These are phyloP conservation scores for Allantophomopsis cytisporea DNA, from an alignment of 2,329 filamentous ascomycete species.

Conservation along the genomic window DNA sequence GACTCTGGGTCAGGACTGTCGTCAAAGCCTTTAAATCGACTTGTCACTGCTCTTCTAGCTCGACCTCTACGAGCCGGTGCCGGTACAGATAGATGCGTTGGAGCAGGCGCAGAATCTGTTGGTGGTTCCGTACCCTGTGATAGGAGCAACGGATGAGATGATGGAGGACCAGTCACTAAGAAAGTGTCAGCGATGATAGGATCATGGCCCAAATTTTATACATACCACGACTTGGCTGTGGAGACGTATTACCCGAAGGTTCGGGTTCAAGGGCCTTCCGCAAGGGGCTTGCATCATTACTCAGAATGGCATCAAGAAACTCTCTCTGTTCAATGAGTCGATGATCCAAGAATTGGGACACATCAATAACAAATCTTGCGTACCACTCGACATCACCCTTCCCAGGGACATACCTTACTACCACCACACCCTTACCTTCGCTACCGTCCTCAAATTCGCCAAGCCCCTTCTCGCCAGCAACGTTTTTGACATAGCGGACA, in stretches of 20 bases:
- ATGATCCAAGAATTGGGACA: slow-evolving; percentile 64
- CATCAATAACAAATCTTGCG: slow-evolving; percentile 49
- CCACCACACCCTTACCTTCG: slow-evolving; percentile 58
- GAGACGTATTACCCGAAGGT: slow-evolving; percentile 12
- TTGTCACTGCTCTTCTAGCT: slow-evolving; percentile 27
- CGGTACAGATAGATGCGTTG: slow-evolving; percentile 1
- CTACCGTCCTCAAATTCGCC: slow-evolving; percentile 50
- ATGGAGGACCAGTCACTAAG: neutral
- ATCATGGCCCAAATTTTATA: too few species aligned
- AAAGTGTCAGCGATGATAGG: too few species aligned
- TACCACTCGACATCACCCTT: slow-evolving; percentile 50
- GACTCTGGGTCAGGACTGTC: slow-evolving; percentile 34
- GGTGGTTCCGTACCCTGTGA: slow-evolving; percentile 1
- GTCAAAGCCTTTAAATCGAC: slow-evolving; percentile 65
- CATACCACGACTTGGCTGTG: slow-evolving; percentile 15
- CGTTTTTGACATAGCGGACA: slow-evolving; percentile 59
- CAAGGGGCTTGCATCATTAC: slow-evolving; percentile 61
- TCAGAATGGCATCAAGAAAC: slow-evolving; percentile 79
- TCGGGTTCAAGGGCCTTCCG: slow-evolving; percentile 51
- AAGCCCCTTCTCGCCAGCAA: slow-evolving; percentile 61
- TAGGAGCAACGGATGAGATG: too few species aligned
- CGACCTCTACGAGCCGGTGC: slow-evolving; percentile 13
- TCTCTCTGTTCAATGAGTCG: slow-evolving; percentile 80
- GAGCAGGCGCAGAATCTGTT: slow-evolving; percentile 3
- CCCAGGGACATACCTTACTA: slow-evolving; percentile 59